phyloP scores from a whole-genome alignment of 441 rosid genomes.

The Viola pubescens region DNA sequence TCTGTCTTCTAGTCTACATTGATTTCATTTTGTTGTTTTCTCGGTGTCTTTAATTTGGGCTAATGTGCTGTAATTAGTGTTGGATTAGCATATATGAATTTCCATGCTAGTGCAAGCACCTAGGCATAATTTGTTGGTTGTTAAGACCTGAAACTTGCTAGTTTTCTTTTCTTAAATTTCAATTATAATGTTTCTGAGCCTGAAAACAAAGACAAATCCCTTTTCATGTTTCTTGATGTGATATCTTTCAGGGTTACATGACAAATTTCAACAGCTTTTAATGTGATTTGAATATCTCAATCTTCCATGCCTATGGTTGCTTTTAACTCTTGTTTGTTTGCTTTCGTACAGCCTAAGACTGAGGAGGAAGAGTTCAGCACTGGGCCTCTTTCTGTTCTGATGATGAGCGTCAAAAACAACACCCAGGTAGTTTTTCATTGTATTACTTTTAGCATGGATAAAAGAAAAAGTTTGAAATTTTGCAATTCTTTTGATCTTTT shows the following conservation, averaged over 20 bases:
- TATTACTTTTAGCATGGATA: not conserved
- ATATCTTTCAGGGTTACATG: not conserved
- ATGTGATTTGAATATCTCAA: not conserved
- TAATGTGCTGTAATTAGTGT: not conserved
- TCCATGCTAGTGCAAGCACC: not conserved
- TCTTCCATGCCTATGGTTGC: not conserved
- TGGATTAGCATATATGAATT: not conserved
- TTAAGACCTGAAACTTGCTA: not conserved
- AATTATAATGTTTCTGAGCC: not conserved
- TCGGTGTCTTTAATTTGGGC: too few relatives aligned
- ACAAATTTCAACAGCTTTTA: not conserved
- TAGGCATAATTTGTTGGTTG: not conserved
- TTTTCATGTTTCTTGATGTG: not conserved
- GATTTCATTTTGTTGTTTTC: not conserved
- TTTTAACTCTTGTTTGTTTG: not conserved
- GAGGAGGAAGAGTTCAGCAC: conserved; percentile 88
- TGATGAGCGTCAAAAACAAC: conserved; percentile 93
- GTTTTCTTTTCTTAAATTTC: not conserved
- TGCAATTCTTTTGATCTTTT: not conserved
- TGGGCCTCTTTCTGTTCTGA: conserved; percentile 78
- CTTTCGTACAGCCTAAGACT: conserved; percentile 26
- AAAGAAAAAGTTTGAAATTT: not conserved
- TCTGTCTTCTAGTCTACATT: too few relatives aligned
- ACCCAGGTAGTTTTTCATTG: conserved; percentile 44
- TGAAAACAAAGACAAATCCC: not conserved